Evolutionary conservation across 495 filamentous ascomycete species (phyloP).

Genomic region (Emericellopsis terricola): DNA sequence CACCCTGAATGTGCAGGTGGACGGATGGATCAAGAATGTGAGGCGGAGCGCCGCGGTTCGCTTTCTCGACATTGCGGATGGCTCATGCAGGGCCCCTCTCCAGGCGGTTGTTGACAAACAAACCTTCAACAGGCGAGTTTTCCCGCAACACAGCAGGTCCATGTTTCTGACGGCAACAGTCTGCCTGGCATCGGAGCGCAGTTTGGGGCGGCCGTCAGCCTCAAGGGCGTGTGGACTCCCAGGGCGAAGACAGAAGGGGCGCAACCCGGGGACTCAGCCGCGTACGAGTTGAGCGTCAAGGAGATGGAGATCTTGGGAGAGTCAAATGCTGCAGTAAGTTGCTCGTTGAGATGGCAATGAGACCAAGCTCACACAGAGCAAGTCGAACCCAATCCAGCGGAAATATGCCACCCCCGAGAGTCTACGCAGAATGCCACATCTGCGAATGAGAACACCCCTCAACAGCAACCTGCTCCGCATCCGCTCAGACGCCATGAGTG

Average conservation of each 20-base stretch:
- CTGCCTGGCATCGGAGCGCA: no score
- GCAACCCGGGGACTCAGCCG: slow-evolving; percentile 35
- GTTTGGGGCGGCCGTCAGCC: slow-evolving; percentile 59
- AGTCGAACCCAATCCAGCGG: slow-evolving; percentile 86
- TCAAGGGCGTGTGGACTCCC: slow-evolving; percentile 43
- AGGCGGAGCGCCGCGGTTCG: slow-evolving; percentile 67
- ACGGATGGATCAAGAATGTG: slow-evolving; percentile 71
- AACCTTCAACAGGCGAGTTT: no score
- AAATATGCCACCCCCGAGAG: slow-evolving; percentile 85
- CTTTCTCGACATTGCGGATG: slow-evolving; percentile 79
- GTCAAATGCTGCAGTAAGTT: slow-evolving; percentile 58
- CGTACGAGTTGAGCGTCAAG: slow-evolving; percentile 50
- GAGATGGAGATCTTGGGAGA: slow-evolving; percentile 52
- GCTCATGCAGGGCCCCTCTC: slow-evolving; percentile 58
- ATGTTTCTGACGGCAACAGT: no score
- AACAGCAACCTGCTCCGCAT: slow-evolving; percentile 67
- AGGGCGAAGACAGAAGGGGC: slow-evolving; percentile 23
- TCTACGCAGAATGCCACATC: slow-evolving; percentile 74
- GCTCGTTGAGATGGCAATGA: neutral
- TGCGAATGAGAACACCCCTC: slow-evolving; percentile 67
- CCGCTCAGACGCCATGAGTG: slow-evolving; percentile 61
- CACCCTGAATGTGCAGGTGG: slow-evolving; percentile 25
- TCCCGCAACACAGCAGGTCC: no score
- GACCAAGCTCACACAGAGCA: neutral
- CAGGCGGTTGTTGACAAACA: slow-evolving; percentile 72